A percentile compares a stretch with the other conserved stretches of the same genome.
These are phyloP conservation scores for Hyaloperonospora brassicae DNA, from an alignment of 352 stramenopile species.

Conservation along the genomic window DNA sequence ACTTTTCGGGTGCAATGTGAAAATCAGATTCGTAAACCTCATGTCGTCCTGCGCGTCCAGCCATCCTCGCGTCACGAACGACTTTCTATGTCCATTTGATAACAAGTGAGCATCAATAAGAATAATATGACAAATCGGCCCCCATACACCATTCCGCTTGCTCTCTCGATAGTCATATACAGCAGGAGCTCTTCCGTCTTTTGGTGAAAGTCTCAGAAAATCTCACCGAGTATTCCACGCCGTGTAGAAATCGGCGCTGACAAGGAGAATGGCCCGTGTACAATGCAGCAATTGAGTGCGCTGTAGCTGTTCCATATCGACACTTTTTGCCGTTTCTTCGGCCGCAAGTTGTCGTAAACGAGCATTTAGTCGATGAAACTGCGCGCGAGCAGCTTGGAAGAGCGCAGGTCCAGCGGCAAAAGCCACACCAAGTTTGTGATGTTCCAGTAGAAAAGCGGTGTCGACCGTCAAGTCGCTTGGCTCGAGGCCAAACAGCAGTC, in stretches of 20 bases:
- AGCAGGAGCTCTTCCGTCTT: no score
- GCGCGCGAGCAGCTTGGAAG: constrained; percentile 45
- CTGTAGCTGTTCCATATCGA: constrained; percentile 6
- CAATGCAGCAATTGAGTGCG: constrained; percentile 34
- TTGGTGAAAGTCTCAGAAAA: background rate
- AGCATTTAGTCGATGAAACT: constrained; percentile 44
- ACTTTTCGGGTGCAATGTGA: constrained; percentile 74
- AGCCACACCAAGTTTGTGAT: constrained; percentile 74
- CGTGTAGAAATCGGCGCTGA: constrained; percentile 80
- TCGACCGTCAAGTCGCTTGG: constrained; percentile 35
- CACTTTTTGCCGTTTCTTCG: constrained; percentile 6
- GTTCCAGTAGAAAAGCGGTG: constrained; percentile 54
- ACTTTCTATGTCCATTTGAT: constrained; percentile 32
- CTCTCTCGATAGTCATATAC: no score
- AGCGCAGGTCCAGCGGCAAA: constrained; percentile 43
- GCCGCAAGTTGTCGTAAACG: constrained; percentile 13
- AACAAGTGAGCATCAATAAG: no score
- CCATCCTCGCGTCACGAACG: constrained; percentile 35
- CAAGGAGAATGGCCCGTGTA: constrained; percentile 59
- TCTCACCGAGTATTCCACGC: constrained; percentile 70
- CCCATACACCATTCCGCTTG: no score
- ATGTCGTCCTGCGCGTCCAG: constrained; percentile 41
- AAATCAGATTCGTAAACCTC: constrained; percentile 63
- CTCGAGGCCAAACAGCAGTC: constrained; percentile 53
- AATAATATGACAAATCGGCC: no score